Evolutionary conservation across 768 basidiomycete genomes (phyloP), one percentile per base, ranked within the genome.

Genomic region (Auriculariales sp.): DNA sequence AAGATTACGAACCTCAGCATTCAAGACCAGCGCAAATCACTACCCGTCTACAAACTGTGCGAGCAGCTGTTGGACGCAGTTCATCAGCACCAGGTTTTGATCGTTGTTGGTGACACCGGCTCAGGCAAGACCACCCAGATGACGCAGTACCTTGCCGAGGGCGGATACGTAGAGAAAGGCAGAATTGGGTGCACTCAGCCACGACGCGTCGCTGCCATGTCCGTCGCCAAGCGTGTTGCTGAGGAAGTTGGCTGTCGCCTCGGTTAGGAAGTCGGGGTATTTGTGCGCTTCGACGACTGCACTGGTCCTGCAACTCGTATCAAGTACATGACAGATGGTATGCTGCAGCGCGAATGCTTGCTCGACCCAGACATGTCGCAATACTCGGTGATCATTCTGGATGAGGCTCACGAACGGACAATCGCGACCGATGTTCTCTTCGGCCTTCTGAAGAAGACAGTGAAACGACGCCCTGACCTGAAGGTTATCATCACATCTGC

Each of bases 81-180:
- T 53, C 72, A 73, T 52, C 85, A 92, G 83, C 88, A 99, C 68
- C 94, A 91, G 77, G 83, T 98, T 25, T 81, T 99, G 49, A 92
- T 99, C 55, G 94, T 99, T 31, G 87, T 99, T 49, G 94, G 94
- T 42, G 94, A 99, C 60, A 99, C 94, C 36, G 94, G 94, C 25
- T 97, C 94, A 5, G 94, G 94, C 10, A 99, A 99, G 64, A 98
- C 94, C 5, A 99, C 94, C 0, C 94, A 99, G 62, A 98, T 99
- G 92, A 86, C 87, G 0, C 94, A 98, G 65, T 99, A 97, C 58
- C 76, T 99, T 36, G 94, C 94, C 11, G 94, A 99, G 64, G 75
- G 83, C 42, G 94, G 95, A 0, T 93, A 81, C 55, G 86, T 92
- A 0, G 94, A 98, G 59, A 77, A 66, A 56, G 88, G 89, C 46